Conservation (phyloP, 495 filamentous ascomycete genomes). For the Trichodelitschia bisporula region DNA sequence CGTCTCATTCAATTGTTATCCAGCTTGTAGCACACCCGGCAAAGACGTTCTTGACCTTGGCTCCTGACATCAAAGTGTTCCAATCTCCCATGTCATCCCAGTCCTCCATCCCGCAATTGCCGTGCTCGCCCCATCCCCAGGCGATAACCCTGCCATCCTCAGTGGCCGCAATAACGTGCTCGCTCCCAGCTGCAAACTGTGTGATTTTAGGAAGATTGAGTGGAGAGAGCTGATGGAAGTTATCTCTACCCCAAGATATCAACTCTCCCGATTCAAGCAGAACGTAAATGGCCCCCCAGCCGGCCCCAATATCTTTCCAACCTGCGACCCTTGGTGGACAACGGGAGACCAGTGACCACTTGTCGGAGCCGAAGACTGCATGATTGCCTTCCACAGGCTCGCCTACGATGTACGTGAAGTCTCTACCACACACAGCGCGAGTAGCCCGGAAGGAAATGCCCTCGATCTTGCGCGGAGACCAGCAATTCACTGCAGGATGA, state of each 20-base stretch:
- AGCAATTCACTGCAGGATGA: constrained; percentile 19
- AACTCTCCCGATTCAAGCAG: constrained; percentile 29
- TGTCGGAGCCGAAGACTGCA: constrained; percentile 41
- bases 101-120: constrained; percentile 60
- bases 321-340: constrained; percentile 10
- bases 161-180: constrained; percentile 53
- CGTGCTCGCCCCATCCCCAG: constrained; percentile 96
- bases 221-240: constrained; percentile 60
- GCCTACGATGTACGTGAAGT: constrained; percentile 54
- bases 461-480: constrained; percentile 31
- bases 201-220: constrained; percentile 22
- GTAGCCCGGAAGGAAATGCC: constrained; percentile 27
- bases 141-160: constrained; percentile 33
- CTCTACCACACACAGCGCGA: constrained; percentile 48
- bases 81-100: constrained; percentile 40
- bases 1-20: constrained; percentile 19
- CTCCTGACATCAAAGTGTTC: constrained; percentile 15
- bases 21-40: constrained; percentile 84
- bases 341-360: constrained; percentile 31
- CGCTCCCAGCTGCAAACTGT: constrained; percentile 56
- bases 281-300: constrained; percentile 65
- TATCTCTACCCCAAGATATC: constrained; percentile 50
- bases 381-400: constrained; percentile 26
- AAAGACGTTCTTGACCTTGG: constrained; percentile 28
- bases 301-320: constrained; percentile 41